Percentiles rank a stretch among this genome's conserved stretches.
Evolutionary conservation across 352 stramenopile genomes (phyloP).

Genomic region (Pythium sukuiense): DNA sequence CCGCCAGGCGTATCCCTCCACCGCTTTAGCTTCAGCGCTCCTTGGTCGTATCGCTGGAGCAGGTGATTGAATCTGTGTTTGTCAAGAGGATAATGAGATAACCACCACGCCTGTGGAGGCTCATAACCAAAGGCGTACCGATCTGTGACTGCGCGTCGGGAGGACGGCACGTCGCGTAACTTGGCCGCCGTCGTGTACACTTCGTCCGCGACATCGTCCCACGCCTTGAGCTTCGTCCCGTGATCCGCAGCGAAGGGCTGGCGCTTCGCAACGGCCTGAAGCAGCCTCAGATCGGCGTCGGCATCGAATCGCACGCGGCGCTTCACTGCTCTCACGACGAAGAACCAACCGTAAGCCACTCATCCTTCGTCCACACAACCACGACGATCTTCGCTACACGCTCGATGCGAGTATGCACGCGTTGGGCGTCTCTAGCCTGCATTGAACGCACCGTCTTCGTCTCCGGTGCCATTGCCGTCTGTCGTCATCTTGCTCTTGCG

Average conservation of each 20-base stretch:
- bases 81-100: background rate
- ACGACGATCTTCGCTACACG: background rate
- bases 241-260: slow-evolving; percentile 51
- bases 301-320: slow-evolving; percentile 40
- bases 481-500: slow-evolving; percentile 6
- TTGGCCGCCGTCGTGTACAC: slow-evolving; percentile 35
- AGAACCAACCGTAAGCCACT: background rate
- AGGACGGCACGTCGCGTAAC: slow-evolving; percentile 32
- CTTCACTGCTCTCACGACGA: slow-evolving; percentile 13
- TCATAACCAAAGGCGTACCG: slow-evolving; percentile 22
- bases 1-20: slow-evolving; percentile 30
- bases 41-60: slow-evolving; percentile 36
- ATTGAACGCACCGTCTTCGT: slow-evolving; percentile 22
- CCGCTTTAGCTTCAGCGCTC: slow-evolving; percentile 36
- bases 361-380: background rate
- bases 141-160: slow-evolving; percentile 41
- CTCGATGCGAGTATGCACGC: background rate
- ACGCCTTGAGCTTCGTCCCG: slow-evolving; percentile 49
- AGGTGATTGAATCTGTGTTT: slow-evolving; percentile 39
- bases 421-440: background rate
- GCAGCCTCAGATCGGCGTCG: slow-evolving; percentile 40
- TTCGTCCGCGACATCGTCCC: slow-evolving; percentile 48
- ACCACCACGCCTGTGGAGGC: background rate
- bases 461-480: slow-evolving; percentile 2
- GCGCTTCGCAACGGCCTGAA: slow-evolving; percentile 41